A percentile compares a stretch with the other conserved stretches of the same genome.
Conservation (phyloP, 2,329 filamentous ascomycete species). For the Cladophialophora carrionii region DNA sequence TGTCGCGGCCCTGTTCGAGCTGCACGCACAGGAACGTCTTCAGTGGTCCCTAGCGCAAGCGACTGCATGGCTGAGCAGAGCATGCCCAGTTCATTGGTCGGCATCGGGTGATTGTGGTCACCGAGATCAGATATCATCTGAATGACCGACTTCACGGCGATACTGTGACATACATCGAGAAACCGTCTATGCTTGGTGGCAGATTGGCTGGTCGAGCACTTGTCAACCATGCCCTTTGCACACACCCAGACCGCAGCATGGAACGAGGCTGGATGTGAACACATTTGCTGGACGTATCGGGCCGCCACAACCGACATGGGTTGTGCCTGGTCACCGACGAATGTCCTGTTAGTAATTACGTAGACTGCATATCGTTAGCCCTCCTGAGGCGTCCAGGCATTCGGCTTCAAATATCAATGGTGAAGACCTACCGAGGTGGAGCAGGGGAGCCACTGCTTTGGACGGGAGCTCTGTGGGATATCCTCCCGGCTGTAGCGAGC, state of each 20-base stretch:
- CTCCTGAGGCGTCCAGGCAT: neutral
- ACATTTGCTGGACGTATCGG: neutral
- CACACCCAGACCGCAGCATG: slow-evolving; percentile 1
- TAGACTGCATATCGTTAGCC: neutral
- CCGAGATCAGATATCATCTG: slow-evolving; percentile 1
- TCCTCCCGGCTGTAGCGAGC: neutral
- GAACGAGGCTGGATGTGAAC: slow-evolving; percentile 1
- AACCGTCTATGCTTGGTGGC: slow-evolving; percentile 2
- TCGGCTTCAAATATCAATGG: neutral
- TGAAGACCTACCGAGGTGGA: neutral
- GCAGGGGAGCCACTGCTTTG: neutral
- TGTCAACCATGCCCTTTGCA: slow-evolving; percentile 1
- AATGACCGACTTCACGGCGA: slow-evolving; percentile 1
- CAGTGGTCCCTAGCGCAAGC: neutral
- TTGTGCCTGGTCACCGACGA: slow-evolving; percentile 1
- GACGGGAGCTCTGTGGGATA: neutral
- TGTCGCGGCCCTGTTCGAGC: neutral
- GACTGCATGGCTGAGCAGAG: slow-evolving; percentile 6
- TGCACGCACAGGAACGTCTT: neutral
- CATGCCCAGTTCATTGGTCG: neutral
- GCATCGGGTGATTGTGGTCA: neutral
- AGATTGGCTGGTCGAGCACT: neutral
- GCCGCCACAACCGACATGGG: neutral
- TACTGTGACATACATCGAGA: slow-evolving; percentile 2
- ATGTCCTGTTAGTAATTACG: neutral